phyloP scores from a whole-genome alignment of 73 alveolate species.

The Stentor roeselii region DNA sequence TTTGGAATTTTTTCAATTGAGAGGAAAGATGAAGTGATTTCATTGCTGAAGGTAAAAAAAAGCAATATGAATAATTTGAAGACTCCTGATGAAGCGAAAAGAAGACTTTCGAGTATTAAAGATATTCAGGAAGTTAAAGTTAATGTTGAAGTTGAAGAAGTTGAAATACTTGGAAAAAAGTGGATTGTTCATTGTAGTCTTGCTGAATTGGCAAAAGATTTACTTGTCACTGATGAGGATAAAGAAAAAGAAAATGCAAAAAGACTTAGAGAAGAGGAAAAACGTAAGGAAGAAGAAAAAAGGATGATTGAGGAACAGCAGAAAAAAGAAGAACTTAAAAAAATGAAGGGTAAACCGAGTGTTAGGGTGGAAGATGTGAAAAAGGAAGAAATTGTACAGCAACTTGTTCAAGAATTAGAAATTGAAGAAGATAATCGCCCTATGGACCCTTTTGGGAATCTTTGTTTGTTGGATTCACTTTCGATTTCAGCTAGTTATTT shows the following conservation, averaged over 20 bases:
- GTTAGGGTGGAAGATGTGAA: conserved; percentile 49
- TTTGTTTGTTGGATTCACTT: conserved; percentile 57
- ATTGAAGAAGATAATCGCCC: conserved; percentile 40
- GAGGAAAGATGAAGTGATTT: background rate
- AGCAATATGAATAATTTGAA: background rate
- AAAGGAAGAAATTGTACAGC: conserved; percentile 49
- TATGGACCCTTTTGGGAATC: conserved; percentile 50
- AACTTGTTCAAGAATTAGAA: conserved; percentile 29
- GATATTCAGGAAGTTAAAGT: conserved; percentile 40
- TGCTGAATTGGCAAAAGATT: background rate
- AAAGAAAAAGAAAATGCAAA: background rate
- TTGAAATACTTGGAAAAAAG: background rate
- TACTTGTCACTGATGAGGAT: conserved; percentile 39
- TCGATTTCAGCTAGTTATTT: conserved; percentile 54
- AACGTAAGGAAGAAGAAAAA: conserved; percentile 62
- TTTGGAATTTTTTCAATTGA: background rate
- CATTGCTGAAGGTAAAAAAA: background rate
- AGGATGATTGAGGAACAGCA: conserved; percentile 55
- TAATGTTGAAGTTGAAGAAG: conserved; percentile 47
- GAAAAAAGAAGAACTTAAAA: conserved; percentile 50
- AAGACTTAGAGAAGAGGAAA: conserved; percentile 48
- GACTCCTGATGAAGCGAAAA: conserved; percentile 37
- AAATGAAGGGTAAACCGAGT: conserved; percentile 56
- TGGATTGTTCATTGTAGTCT: background rate
- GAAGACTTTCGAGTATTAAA: conserved; percentile 52